These are phyloP conservation scores for Solanum neorickii DNA, from an alignment of 257 asterid species.

Conservation along the genomic window DNA sequence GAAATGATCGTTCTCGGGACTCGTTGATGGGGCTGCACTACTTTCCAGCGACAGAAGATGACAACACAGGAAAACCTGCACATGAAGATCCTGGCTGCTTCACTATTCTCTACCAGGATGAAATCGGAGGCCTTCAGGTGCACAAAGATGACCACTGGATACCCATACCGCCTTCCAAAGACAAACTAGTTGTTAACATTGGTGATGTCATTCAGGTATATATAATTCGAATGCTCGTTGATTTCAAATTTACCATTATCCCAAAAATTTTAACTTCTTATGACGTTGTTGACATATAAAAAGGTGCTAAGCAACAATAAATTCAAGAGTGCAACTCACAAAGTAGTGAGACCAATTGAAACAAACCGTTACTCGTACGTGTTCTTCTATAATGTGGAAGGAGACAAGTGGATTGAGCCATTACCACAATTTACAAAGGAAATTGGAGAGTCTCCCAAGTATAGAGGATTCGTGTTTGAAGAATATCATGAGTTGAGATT, in stretches of 20 bases:
- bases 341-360: constrained; percentile 24
- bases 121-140: constrained; percentile 47
- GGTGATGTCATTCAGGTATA: constrained; percentile 33
- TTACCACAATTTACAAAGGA: constrained; percentile 24
- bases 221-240: not conserved
- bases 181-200: constrained; percentile 29
- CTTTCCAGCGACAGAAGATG: constrained; percentile 28
- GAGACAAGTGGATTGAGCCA: constrained; percentile 47
- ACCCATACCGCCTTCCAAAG: constrained; percentile 16
- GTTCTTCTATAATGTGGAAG: constrained; percentile 29
- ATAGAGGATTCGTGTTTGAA: constrained; percentile 25
- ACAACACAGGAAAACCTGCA: constrained; percentile 19
- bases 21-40: constrained; percentile 37
- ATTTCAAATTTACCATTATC: not conserved
- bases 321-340: constrained; percentile 44
- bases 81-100: constrained; percentile 36
- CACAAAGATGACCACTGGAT: constrained; percentile 26
- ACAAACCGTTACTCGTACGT: constrained; percentile 20
- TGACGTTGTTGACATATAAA: not conserved
- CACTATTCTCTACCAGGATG: constrained; percentile 39
- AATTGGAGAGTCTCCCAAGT: constrained; percentile 26
- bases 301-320: constrained; percentile 15
- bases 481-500: constrained; percentile 25
- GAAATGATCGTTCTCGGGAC: constrained; percentile 35
- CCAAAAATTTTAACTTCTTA: not conserved